These are phyloP conservation scores for Sporothrix euskadiensis DNA, from an alignment of 2,329 filamentous ascomycete species.

Conservation along the genomic window DNA sequence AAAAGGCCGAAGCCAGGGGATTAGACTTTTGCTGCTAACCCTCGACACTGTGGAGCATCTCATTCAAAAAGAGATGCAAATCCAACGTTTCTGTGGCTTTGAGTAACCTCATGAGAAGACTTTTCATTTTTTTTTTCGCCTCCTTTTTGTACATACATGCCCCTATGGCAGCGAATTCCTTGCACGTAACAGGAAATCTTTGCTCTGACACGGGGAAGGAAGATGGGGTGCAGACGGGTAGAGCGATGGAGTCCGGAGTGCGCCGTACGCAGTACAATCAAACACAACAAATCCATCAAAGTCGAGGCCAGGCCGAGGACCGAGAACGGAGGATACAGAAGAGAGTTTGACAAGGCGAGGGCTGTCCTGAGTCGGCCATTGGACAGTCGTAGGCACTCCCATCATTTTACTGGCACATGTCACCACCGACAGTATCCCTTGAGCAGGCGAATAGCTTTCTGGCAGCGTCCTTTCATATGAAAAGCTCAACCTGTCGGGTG, in stretches of 20 bases:
- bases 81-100: background rate
- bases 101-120: background rate
- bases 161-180: slow-evolving; percentile 2
- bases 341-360: background rate
- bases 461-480: background rate
- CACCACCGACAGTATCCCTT: background rate
- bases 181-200: background rate
- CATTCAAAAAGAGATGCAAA: background rate
- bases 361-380: background rate
- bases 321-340: background rate
- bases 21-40: background rate
- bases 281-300: background rate
- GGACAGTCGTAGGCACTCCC: background rate
- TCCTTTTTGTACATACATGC: slow-evolving; percentile 11
- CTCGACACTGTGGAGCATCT: background rate
- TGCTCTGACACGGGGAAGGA: background rate
- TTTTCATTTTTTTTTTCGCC: slow-evolving; percentile 12
- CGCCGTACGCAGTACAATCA: background rate
- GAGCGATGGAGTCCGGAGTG: background rate
- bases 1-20: background rate
- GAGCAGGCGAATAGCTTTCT: background rate
- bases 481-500: background rate
- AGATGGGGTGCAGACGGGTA: background rate
- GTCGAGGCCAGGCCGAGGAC: background rate
- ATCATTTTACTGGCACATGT: background rate